Conservation (phyloP, 2,329 filamentous ascomycete genomes). For the Scopulariopsis brevicaulis region DNA sequence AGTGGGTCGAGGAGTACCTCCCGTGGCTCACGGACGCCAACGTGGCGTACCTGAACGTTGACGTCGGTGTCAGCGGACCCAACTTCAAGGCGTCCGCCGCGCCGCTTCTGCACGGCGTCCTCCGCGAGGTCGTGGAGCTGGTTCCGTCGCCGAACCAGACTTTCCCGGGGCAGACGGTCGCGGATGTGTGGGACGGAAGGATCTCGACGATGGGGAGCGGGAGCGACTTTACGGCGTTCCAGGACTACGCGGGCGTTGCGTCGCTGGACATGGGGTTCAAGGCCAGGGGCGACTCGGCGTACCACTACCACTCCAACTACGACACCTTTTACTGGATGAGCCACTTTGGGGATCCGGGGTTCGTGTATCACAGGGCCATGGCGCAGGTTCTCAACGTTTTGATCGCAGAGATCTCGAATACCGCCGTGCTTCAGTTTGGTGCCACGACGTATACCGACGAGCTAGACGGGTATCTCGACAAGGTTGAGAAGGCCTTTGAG, state of each 20-base stretch:
- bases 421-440: constrained; percentile 50
- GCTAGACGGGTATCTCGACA: constrained; percentile 38
- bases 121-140: constrained; percentile 52
- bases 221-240: constrained; percentile 65
- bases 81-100: constrained; percentile 56
- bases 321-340: constrained; percentile 88
- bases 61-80: constrained; percentile 58
- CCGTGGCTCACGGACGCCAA: constrained; percentile 65
- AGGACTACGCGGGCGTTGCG: constrained; percentile 58
- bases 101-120: constrained; percentile 62
- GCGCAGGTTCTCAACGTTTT: constrained; percentile 54
- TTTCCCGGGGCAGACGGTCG: constrained; percentile 57
- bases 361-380: constrained; percentile 54
- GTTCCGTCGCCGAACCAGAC: constrained; percentile 70
- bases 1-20: constrained; percentile 86
- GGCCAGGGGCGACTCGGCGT: constrained; percentile 37
- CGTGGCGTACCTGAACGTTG: constrained; percentile 79
- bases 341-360: constrained; percentile 60
- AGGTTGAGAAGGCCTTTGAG: constrained; percentile 37
- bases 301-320: constrained; percentile 87
- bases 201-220: constrained; percentile 61
- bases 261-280: constrained; percentile 53
- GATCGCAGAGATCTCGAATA: constrained; percentile 49
- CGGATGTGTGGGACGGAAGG: constrained; percentile 51
- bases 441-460: constrained; percentile 53